Base-by-base conservation (phyloP, 2,329 filamentous ascomycete species). In the Fusarium sp. region DNA sequence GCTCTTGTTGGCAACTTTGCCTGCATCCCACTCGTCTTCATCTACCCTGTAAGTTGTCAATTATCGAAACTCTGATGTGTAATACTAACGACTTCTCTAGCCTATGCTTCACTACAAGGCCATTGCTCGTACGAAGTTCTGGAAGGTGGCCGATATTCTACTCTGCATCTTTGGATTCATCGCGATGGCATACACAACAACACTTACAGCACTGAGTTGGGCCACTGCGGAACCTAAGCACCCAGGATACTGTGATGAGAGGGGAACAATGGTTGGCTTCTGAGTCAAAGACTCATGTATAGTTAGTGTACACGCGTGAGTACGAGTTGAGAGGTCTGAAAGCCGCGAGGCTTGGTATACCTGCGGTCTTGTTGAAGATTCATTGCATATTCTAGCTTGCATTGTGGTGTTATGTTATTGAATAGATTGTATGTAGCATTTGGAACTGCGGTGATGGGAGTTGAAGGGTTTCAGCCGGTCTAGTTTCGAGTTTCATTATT, bases 1-100 rank as follows among this genome's bases (percentile, higher is more conserved):
- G 92, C 94, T 26, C 87, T 99, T 41, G 95, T 99, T 23, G 96
- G 96, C 72, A 97, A 95, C 81, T 99, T 99, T 85, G 96, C 96
- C 67, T 99, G 96, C 80, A 96, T 99, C 75, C 96, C 96, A 46
- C 85, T 99, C 63, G 96, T 98, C 68, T 98, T 97, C 78, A 97
- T 99, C 58, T 99, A 99, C 80, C 97, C 96, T 72, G 95, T 98
- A 87, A 87, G 93, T 89, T 58, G 30, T 48, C 26, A 15, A 32
- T 32, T 2, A 17, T 27, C 9, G 15, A 62, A 15, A 49, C 37
- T 18, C 5, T 6, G 7, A 41, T 20, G 5, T 8, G 4, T 23
- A 35, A 45, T 56, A 46, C 80, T 86, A 70, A 85, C 77, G 49
- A 76, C 44, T 33, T 4, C 35, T 58, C n/a, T 17, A 98, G 94